Evolutionary conservation across 176 grass and related monocot genomes (phyloP).

Genomic region (Avena eriantha): DNA sequence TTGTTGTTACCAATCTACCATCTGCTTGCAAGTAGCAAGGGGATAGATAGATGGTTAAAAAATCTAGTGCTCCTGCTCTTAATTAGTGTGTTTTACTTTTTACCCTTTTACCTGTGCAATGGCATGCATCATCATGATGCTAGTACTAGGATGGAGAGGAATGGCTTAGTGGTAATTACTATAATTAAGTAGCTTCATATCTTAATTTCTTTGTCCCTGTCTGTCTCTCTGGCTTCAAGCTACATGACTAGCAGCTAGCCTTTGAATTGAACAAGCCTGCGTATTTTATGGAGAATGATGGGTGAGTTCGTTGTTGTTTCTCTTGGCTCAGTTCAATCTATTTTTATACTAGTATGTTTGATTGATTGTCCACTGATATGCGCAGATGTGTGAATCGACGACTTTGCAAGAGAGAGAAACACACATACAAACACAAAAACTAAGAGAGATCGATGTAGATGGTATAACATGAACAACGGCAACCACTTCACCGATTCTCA

Average conservation of each 20-base stretch:
- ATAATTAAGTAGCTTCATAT: slow-evolving; percentile 13
- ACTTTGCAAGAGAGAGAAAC: slow-evolving; percentile 2
- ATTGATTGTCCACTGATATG: background rate
- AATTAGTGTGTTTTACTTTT: slow-evolving; percentile 17
- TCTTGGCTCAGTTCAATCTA: slow-evolving; percentile 28
- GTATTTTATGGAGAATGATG: slow-evolving; percentile 62
- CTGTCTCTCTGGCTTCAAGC: background rate
- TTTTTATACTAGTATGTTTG: background rate
- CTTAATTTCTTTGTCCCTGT: slow-evolving; percentile 30
- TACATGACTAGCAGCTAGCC: slow-evolving; percentile 22
- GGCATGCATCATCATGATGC: slow-evolving; percentile 1
- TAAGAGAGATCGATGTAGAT: background rate
- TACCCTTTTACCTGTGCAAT: slow-evolving; percentile 17
- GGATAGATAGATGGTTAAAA: slow-evolving; percentile 26
- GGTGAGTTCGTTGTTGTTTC: slow-evolving; percentile 52
- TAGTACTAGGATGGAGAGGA: background rate
- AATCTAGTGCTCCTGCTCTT: background rate
- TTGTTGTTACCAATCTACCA: slow-evolving; percentile 22
- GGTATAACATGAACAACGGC: slow-evolving; percentile 9
- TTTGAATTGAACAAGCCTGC: slow-evolving; percentile 37
- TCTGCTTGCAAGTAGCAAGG: slow-evolving; percentile 35
- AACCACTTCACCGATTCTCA: slow-evolving; percentile 20
- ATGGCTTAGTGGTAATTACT: background rate
- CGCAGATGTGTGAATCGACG: background rate
- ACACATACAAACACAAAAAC: background rate